Evolutionary conservation across 345 rosid genomes (phyloP).

Genomic region (Luvunga scandens): DNA sequence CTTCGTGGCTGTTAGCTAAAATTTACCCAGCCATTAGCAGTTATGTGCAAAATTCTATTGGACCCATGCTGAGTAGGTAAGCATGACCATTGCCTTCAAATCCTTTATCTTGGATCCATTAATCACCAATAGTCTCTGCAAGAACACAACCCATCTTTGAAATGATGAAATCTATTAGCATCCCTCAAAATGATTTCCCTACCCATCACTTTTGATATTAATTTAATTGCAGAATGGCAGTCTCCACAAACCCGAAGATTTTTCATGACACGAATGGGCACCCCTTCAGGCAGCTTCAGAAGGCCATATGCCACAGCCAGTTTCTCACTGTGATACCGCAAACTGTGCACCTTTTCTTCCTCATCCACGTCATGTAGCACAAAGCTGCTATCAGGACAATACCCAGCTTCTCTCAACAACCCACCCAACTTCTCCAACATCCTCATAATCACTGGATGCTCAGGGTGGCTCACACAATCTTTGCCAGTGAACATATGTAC

Average conservation of each 20-base stretch:
- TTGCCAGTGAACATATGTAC: slow-evolving; percentile 74
- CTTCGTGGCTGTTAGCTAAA: not conserved
- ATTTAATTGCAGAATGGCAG: slow-evolving; percentile 69
- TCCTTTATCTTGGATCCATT: slow-evolving; percentile 12
- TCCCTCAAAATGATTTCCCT: slow-evolving; percentile 80
- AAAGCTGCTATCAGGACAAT: slow-evolving; percentile 69
- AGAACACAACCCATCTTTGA: slow-evolving; percentile 68
- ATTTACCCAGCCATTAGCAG: too few relatives aligned
- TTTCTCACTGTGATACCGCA: slow-evolving; percentile 70
- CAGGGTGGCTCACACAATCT: slow-evolving; percentile 51
- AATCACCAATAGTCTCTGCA: slow-evolving; percentile 78
- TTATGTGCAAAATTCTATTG: too few relatives aligned
- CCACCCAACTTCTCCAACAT: slow-evolving; percentile 53
- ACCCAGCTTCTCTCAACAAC: slow-evolving; percentile 65
- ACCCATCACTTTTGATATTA: slow-evolving; percentile 58
- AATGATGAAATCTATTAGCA: slow-evolving; percentile 81
- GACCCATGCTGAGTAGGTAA: not conserved
- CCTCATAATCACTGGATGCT: slow-evolving; percentile 43
- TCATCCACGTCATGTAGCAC: slow-evolving; percentile 84
- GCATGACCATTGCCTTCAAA: slow-evolving; percentile 3
- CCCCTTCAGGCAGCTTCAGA: slow-evolving; percentile 61
- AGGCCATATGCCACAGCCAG: slow-evolving; percentile 85
- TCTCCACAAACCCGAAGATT: slow-evolving; percentile 86
- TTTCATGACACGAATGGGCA: slow-evolving; percentile 72
- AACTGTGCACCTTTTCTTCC: slow-evolving; percentile 65